Conservation (phyloP, 1,284 basidiomycete genomes). For the Apiotrichum gamsii region DNA sequence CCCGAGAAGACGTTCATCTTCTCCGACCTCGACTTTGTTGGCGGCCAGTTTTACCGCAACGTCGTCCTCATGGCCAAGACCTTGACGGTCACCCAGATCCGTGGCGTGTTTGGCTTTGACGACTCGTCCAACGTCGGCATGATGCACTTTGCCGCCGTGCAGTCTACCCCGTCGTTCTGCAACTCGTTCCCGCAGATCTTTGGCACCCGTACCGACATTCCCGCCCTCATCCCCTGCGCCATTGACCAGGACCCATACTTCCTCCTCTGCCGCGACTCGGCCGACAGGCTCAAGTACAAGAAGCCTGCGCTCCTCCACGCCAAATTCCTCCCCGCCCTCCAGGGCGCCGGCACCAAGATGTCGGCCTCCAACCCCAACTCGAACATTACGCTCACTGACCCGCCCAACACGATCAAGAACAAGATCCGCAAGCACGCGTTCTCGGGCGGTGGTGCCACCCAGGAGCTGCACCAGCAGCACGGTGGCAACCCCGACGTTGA, state of each 20-base stretch:
- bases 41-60: slow-evolving; percentile 81
- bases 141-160: slow-evolving; percentile 94
- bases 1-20: slow-evolving; percentile 95
- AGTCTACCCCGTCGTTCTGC: slow-evolving; percentile 94
- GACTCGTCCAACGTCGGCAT: slow-evolving; percentile 99
- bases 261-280: slow-evolving; percentile 92
- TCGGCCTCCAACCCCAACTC: slow-evolving; percentile 86
- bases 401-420: slow-evolving; percentile 87
- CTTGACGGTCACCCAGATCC: slow-evolving; percentile 89
- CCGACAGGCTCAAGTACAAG: slow-evolving; percentile 86
- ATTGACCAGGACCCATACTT: slow-evolving; percentile 86
- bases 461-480: slow-evolving; percentile 81
- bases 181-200: slow-evolving; percentile 99
- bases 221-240: slow-evolving; percentile 93
- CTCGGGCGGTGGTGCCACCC: slow-evolving; percentile 80
- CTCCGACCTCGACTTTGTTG: slow-evolving; percentile 82
- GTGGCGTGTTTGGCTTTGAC: slow-evolving; percentile 91
- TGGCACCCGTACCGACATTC: slow-evolving; percentile 73
- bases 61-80: slow-evolving; percentile 86
- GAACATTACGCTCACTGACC: slow-evolving; percentile 94
- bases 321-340: slow-evolving; percentile 97
- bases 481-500: slow-evolving; percentile 96
- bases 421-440: slow-evolving; percentile 94
- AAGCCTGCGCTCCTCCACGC: slow-evolving; percentile 90
- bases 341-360: slow-evolving; percentile 99